Evolutionary conservation across 2,329 filamentous ascomycete species (phyloP), one percentile per base, ranked within the genome.

Genomic region (Claviceps pusilla): DNA sequence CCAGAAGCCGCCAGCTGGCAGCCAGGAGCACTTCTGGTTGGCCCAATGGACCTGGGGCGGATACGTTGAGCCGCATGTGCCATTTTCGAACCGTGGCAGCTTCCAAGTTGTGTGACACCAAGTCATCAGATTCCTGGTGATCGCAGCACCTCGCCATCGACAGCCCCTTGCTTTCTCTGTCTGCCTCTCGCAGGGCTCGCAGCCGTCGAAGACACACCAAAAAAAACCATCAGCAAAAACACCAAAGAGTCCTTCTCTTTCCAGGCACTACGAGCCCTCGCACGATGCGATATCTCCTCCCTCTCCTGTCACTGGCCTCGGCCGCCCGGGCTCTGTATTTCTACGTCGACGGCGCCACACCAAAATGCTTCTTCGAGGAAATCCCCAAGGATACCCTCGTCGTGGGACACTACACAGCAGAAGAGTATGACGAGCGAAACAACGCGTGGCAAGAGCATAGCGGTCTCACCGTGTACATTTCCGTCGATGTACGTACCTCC

Each of bases 291-390:
- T 66, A 73, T 57, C 69, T 86, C 64, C 73, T 87, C 58, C 71
- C 86, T 56, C 70, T 88, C 60, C 75, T 89, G 65, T 76, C 84
- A 57, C 75, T 90, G 69, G 73, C 73, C 69, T 72, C 76, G 55
- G 72, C 78, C 57, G 82, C 86, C 58, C 86, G 89, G 67, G 89
- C 90, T 55, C 80, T 98, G 56, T 91, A 95, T 82, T 95, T 98
- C 78, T 97, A 87, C 76, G 84, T 97, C 69, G 89, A 97, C 68
- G 87, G 86, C 64, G 79, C 80, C 51, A 75, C 80, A 60, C 85
- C 88, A 61, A 96, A 94, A 74, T 98, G 93, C 74, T 98, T 98
- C 82, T 95, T 87, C 73, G 93, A 98, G 75, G 91, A 97, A 71
- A 80, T 98, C 56, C 90, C 93, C 60, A 96, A 97, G 76, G 91